Conservation (phyloP, 2,329 filamentous ascomycete genomes). For the Samsoniella hepiali region DNA sequence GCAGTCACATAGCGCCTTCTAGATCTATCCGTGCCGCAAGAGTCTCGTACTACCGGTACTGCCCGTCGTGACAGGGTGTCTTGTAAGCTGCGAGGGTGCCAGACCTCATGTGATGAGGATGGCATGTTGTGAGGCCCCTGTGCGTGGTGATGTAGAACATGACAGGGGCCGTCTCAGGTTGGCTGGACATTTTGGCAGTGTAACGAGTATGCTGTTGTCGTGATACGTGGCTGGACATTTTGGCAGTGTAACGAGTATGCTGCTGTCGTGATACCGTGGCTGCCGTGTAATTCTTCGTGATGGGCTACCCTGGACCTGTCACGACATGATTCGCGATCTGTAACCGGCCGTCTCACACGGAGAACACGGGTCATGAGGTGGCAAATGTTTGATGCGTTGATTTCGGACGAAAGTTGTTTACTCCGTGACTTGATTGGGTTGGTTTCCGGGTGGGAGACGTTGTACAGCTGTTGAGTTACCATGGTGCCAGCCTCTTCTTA, state of each 20-base stretch:
- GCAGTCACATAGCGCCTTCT: neutral
- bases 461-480: neutral
- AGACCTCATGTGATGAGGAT: neutral
- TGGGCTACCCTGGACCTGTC: conserved; percentile 1
- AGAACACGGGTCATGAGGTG: neutral
- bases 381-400: neutral
- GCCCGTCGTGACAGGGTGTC: neutral
- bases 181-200: neutral
- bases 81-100: neutral
- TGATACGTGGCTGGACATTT: neutral
- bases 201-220: neutral
- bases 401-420: no score
- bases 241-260: neutral
- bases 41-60: neutral
- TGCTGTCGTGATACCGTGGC: neutral
- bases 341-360: neutral
- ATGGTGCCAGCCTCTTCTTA: neutral
- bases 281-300: neutral
- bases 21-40: neutral
- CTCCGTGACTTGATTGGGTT: neutral
- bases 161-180: neutral
- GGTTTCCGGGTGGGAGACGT: neutral
- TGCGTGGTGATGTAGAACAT: neutral
- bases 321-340: neutral
- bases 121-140: neutral